Evolutionary conservation across 371 early-diverging fungal genomes (phyloP), one percentile per base, ranked within the genome.

Genomic region (Apophysomyces elegans): DNA sequence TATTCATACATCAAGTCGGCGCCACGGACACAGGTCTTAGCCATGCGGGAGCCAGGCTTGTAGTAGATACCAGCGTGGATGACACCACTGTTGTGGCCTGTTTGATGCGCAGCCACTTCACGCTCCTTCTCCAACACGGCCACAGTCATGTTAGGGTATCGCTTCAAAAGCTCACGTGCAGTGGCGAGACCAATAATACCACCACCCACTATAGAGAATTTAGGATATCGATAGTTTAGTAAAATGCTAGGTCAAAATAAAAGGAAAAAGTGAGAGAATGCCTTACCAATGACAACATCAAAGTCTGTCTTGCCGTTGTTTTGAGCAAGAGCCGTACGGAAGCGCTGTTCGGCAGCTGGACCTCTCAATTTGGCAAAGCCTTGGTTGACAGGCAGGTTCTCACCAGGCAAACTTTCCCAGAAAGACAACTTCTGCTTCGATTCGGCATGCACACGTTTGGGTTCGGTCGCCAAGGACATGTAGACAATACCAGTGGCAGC

Each of bases 31-130:
- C 83, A 79, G 1, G 80, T 79, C 39, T 79, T 70, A 1, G 83
- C 83, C 83, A 82, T 82, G 26, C 76, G 69, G 12, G 83, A 79
- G 37, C 83, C 83, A 32, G 83, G 83, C 57, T 77, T 77, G 47
- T 79, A 79, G 46, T 79, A 79, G 54, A 82, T 79, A 69, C 82
- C 82, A 41, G 82, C 82, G 61, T 81, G 82, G 36, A 81, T 81
- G 13, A 82, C 83, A 64, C 83, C 83, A 45, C 76, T 76, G 62
- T 82, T 82, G 50, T 82, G 83, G 32, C 83, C 83, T 3, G 83
- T 76, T 59, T 82, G 83, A 68, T 82, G 83, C 46, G 78, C 76
- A 61, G 83, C 79, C 3, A 82, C 83, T 59, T 82, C 83, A 43
- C 78, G 72, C 56, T 82, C 83, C 62, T 82, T 82, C 58, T 82